Evolutionary conservation across 306 rosid species (phyloP), one percentile per base, ranked within the genome.

Genomic region (Cicer arietinum): DNA sequence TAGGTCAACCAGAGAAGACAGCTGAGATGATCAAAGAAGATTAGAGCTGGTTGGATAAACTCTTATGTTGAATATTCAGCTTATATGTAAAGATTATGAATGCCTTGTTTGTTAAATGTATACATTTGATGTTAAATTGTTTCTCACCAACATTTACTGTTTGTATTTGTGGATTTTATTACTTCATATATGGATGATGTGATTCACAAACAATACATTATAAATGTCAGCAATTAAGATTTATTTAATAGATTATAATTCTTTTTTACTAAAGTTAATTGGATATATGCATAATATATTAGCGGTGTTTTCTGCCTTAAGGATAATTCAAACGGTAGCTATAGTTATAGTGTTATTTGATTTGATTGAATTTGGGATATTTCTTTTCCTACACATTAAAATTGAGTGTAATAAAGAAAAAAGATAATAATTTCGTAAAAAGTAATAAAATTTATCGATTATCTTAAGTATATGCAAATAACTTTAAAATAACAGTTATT

Each of bases 11-110:
- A 0, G 85, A 77, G 79, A 71, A 30, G 35, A 44, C 62, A 4
- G 42, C 80, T 43, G 75, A 85, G 74, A 51, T 11, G n/a, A 46
- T 52, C 68, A 88, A 73, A 77, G 69, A 76, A 64, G 87, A 86
- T 18, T 71, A 83, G 77, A 10, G 73, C 30, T 51, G 76, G 47
- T 67, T 67, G 53, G 67, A 51, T 45, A 59, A 71, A 44, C 30
- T 40, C 41, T 30, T 22, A 17, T 58, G 37, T 65, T 43, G 40
- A 25, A 9, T 13, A 12, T 13, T 43, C 39, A 59, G 17, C 44
- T 58, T 22, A 58, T 58, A 47, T 79, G 63, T 41, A 3, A 77
- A 41, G 64, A 60, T 58, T 79, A 39, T 67, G 6, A 37, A 39
- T 62, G 47, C 13, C 8, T 61, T 65, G 40, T 25, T 17, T 48